These are phyloP conservation scores for Xylariaceae sp. DNA, from an alignment of 2,329 filamentous ascomycete species.

Conservation along the genomic window DNA sequence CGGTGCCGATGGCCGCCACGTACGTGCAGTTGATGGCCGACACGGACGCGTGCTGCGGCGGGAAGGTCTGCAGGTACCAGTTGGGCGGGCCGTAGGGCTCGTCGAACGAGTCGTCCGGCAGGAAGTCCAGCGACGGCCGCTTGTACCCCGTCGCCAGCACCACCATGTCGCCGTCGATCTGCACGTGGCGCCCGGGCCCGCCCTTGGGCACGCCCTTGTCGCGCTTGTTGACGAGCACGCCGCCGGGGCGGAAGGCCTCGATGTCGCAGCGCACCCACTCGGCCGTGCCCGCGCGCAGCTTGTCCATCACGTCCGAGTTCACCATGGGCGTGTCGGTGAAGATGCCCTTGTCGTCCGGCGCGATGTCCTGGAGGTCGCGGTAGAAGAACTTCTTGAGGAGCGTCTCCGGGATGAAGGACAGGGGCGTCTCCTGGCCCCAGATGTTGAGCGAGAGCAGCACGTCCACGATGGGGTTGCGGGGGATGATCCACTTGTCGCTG, in stretches of 20 bases:
- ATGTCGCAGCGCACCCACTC: constrained; percentile 81
- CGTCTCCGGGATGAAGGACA: constrained; percentile 72
- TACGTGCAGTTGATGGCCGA: constrained; percentile 79
- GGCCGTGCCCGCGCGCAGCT: constrained; percentile 62
- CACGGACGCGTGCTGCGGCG: constrained; percentile 63
- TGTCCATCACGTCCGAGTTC: constrained; percentile 71
- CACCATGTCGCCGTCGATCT: constrained; percentile 66
- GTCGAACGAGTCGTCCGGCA: constrained; percentile 65
- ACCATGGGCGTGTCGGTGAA: constrained; percentile 85
- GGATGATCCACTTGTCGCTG: constrained; percentile 83
- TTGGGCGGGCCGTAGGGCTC: constrained; percentile 72
- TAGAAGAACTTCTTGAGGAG: constrained; percentile 76
- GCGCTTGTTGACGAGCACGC: constrained; percentile 65
- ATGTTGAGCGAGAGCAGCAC: constrained; percentile 69
- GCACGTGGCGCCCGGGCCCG: constrained; percentile 61
- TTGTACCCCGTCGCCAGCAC: constrained; percentile 81
- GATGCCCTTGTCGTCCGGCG: constrained; percentile 63
- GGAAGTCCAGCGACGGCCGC: constrained; percentile 63
- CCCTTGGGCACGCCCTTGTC: constrained; percentile 64
- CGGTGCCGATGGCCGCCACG: constrained; percentile 69
- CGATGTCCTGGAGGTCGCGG: constrained; percentile 66
- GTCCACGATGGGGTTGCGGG: constrained; percentile 69
- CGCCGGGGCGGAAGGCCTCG: constrained; percentile 52
- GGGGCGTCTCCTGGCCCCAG: constrained; percentile 65
- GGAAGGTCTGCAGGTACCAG: constrained; percentile 86